Conservation (phyloP, 1,284 basidiomycete genomes). For the Ustilago hordei region DNA sequence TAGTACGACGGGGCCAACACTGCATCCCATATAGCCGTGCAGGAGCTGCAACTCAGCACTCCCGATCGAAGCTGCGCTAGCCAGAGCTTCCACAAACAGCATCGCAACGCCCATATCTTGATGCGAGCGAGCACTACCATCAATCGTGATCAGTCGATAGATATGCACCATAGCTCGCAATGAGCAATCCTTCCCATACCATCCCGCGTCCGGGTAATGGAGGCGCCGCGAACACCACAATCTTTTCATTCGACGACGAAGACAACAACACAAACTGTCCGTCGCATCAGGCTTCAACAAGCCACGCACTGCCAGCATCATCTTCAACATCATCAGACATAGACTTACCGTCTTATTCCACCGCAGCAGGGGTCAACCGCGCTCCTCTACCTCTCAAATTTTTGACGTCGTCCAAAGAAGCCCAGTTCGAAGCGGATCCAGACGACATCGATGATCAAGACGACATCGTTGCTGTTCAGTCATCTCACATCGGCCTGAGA, state of each 20-base stretch:
- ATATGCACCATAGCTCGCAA: conserved; percentile 2
- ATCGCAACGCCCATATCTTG: neutral
- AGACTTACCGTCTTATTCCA: conserved; percentile 28
- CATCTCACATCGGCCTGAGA: conserved; percentile 36
- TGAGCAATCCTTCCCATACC: conserved; percentile 17
- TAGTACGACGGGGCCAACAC: neutral
- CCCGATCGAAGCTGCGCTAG: neutral
- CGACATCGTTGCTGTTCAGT: conserved; percentile 37
- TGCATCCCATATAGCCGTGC: neutral
- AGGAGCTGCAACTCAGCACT: neutral
- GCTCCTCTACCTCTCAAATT: conserved; percentile 55
- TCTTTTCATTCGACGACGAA: conserved; percentile 33
- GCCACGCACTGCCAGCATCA: neutral
- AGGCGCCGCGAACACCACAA: conserved; percentile 5
- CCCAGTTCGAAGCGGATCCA: conserved; percentile 69
- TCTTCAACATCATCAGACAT: conserved; percentile 12
- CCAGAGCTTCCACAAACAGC: neutral
- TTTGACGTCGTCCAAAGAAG: conserved; percentile 66
- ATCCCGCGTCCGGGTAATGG: conserved; percentile 8
- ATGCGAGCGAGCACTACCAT: neutral
- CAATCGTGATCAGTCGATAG: neutral
- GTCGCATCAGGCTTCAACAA: neutral
- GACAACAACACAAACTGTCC: neutral
- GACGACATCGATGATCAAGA: conserved; percentile 61
- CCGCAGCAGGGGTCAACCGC: conserved; percentile 12